Percentiles rank a stretch among this genome's conserved stretches.
Conservation (phyloP, 768 basidiomycete genomes). For the Pluteus cervinus region DNA sequence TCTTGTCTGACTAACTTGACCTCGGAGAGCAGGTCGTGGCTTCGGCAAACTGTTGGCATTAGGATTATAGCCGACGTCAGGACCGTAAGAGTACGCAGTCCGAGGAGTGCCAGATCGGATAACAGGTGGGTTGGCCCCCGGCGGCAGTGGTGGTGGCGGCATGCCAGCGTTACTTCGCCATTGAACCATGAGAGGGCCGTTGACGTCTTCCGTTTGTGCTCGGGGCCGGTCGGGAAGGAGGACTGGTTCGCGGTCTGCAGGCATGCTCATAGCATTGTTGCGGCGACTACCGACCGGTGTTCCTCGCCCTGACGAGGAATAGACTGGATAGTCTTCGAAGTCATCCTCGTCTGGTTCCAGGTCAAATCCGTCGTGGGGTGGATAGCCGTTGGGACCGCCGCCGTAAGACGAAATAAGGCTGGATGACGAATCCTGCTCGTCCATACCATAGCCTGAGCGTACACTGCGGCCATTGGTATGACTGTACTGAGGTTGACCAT, state of each 20-base stretch:
- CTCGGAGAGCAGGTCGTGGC: conserved; percentile 46
- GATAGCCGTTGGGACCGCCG: conserved; percentile 48
- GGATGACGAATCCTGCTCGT: conserved; percentile 28
- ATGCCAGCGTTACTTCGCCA: conserved; percentile 46
- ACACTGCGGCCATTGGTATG: conserved; percentile 3
- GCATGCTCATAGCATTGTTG: conserved; percentile 51
- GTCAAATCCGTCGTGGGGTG: conserved; percentile 65
- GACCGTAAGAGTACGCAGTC: conserved; percentile 35
- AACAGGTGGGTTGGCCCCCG: conserved; percentile 17
- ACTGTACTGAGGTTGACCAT: conserved; percentile 14
- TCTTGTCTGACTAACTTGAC: conserved; percentile 65
- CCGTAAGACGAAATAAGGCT: conserved; percentile 21
- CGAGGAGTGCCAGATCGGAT: conserved; percentile 42
- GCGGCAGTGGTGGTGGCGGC: conserved; percentile 30
- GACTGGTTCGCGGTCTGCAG: conserved; percentile 47
- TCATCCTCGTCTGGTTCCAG: conserved; percentile 69
- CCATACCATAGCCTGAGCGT: conserved; percentile 11
- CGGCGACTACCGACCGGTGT: conserved; percentile 65
- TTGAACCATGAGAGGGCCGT: conserved; percentile 55
- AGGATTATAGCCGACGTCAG: conserved; percentile 38
- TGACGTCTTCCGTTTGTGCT: conserved; percentile 64
- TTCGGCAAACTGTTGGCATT: conserved; percentile 16
- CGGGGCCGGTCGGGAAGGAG: conserved; percentile 49
- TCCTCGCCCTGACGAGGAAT: conserved; percentile 59
- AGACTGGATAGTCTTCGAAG: conserved; percentile 66